These are phyloP conservation scores for Lantana camara DNA, from an alignment of 257 asterid species.

Conservation along the genomic window DNA sequence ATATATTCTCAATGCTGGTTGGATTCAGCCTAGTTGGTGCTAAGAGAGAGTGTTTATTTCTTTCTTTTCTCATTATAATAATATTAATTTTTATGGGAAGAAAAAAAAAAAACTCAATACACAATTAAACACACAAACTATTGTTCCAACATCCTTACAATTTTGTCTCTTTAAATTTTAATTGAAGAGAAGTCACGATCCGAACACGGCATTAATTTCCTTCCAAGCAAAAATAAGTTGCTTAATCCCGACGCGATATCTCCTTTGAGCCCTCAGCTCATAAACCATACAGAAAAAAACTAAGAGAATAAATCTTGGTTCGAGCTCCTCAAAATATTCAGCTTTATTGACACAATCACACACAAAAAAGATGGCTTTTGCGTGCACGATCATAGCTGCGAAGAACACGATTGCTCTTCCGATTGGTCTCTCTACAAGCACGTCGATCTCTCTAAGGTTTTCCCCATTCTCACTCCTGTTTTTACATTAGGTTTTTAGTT, in stretches of 20 bases:
- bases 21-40: too few relatives aligned
- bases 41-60: too few relatives aligned
- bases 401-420: conserved; percentile 89
- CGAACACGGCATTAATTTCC: neutral
- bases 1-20: too few relatives aligned
- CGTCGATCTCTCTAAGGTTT: conserved; percentile 83
- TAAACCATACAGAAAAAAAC: neutral
- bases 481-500: neutral
- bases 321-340: neutral
- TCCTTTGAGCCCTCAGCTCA: neutral
- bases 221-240: neutral
- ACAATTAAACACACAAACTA: too few relatives aligned
- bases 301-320: neutral
- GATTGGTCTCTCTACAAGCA: conserved; percentile 94
- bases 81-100: too few relatives aligned
- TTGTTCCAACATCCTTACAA: too few relatives aligned
- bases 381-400: conserved; percentile 97
- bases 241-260: neutral
- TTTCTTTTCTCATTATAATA: too few relatives aligned
- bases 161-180: too few relatives aligned
- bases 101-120: too few relatives aligned
- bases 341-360: neutral
- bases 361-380: conserved; percentile 64
- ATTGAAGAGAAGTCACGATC: too few relatives aligned
- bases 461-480: neutral